Conservation (phyloP, 164 flowering plant species). For the Tetrastigma voinierianum region DNA sequence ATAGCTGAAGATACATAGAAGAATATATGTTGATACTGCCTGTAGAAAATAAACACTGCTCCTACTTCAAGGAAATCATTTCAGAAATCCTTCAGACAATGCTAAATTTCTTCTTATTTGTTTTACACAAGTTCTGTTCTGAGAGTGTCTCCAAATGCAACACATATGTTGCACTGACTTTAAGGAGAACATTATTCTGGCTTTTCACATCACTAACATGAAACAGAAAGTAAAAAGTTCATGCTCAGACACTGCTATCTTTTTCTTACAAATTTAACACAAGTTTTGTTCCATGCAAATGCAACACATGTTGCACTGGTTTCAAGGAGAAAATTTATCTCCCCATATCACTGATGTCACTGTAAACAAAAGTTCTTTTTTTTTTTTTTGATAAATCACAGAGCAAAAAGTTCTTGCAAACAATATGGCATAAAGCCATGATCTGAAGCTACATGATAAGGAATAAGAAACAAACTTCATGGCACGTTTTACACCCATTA, state of each 20-base stretch:
- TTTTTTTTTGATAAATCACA: too few relatives aligned
- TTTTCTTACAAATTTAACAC: background rate
- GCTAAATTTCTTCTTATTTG: too few relatives aligned
- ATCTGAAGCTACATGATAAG: background rate
- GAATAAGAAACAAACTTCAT: too few relatives aligned
- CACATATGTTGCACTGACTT: conserved; percentile 26
- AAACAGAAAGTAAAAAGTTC: background rate
- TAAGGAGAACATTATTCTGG: conserved; percentile 29
- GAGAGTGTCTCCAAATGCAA: conserved; percentile 36
- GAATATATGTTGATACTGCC: background rate
- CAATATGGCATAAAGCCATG: background rate
- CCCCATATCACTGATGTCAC: conserved; percentile 1
- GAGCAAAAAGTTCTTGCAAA: background rate
- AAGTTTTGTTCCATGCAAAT: conserved; percentile 1
- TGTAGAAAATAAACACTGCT: too few relatives aligned
- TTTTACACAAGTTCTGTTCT: conserved; percentile 28
- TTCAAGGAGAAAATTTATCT: conserved; percentile 14
- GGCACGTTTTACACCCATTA: too few relatives aligned
- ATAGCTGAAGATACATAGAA: background rate
- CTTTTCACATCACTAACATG: conserved; percentile 18
- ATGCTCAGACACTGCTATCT: too few relatives aligned
- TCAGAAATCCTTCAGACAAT: too few relatives aligned
- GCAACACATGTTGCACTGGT: conserved; percentile 7
- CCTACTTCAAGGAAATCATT: too few relatives aligned
- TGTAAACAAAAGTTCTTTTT: too few relatives aligned